A percentile compares a stretch with the other conserved stretches of the same genome.
Conservation (phyloP, 2,329 filamentous ascomycete genomes). For the Fusarium torulosum region DNA sequence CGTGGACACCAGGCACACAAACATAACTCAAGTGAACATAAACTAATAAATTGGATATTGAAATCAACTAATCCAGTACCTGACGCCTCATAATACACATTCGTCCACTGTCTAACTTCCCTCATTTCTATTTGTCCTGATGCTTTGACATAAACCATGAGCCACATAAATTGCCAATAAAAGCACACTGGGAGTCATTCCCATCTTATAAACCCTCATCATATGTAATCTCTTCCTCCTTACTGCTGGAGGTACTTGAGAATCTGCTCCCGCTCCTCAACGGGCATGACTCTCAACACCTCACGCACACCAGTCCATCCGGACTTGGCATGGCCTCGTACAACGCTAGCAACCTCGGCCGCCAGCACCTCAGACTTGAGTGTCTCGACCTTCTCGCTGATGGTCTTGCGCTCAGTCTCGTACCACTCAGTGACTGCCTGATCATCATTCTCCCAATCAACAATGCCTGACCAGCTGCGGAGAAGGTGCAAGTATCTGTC, state of each 20-base stretch:
- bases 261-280: conserved; percentile 87
- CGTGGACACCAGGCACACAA: background rate
- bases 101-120: conserved; percentile 39
- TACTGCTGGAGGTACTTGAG: conserved; percentile 69
- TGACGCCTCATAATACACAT: conserved; percentile 46
- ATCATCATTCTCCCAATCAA: conserved; percentile 83
- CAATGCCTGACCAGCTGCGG: conserved; percentile 83
- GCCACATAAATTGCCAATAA: conserved; percentile 40
- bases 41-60: conserved; percentile 37
- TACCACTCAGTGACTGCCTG: conserved; percentile 92
- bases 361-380: conserved; percentile 80
- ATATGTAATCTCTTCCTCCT: conserved; percentile 8
- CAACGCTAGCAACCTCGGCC: conserved; percentile 59
- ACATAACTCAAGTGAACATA: background rate
- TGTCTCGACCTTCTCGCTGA: conserved; percentile 85
- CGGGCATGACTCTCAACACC: conserved; percentile 86
- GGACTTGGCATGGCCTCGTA: conserved; percentile 69
- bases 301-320: conserved; percentile 88
- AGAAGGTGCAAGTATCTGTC: conserved; percentile 79
- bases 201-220: conserved; percentile 14
- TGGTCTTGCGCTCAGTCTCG: conserved; percentile 88
- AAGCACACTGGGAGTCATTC: conserved; percentile 28
- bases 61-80: conserved; percentile 41
- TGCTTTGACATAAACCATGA: conserved; percentile 37
- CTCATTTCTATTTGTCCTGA: conserved; percentile 42